Evolutionary conservation across 108 stramenopile genomes (phyloP).

Genomic region (Cyclotella sp.): DNA sequence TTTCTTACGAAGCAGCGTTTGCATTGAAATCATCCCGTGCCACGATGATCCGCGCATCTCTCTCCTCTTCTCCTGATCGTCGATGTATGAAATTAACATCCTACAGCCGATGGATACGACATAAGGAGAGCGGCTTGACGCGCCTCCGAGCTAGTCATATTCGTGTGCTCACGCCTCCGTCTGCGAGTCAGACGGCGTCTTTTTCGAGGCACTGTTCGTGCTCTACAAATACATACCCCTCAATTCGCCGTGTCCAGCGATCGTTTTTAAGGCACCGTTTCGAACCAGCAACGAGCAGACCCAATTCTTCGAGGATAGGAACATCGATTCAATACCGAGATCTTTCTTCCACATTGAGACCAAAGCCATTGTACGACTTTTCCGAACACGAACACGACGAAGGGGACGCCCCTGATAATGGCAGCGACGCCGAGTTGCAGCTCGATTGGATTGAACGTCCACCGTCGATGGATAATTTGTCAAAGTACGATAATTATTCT

Average conservation of each 20-base stretch:
- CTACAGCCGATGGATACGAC: not conserved
- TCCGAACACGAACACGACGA: conserved; percentile 31
- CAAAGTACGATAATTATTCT: conserved; percentile 22
- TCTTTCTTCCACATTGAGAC: conserved; percentile 20
- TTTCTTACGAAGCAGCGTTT: too few relatives aligned
- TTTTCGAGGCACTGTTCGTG: too few relatives aligned
- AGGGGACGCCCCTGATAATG: not conserved
- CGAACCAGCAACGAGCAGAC: not conserved
- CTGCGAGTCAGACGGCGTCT: too few relatives aligned
- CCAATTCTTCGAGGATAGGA: not conserved
- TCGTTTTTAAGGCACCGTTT: not conserved
- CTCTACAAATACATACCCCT: too few relatives aligned
- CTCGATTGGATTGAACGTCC: conserved; percentile 5
- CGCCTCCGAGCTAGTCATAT: not conserved
- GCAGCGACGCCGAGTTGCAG: conserved; percentile 1
- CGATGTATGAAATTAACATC: not conserved
- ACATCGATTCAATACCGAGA: not conserved
- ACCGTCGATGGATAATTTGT: conserved; percentile 12
- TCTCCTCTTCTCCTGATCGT: not conserved
- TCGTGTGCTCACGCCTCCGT: too few relatives aligned
- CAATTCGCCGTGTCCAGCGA: too few relatives aligned
- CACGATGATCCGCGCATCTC: not conserved
- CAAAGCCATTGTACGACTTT: conserved; percentile 44
- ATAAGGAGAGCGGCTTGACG: not conserved
- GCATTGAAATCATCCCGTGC: not conserved